Conservation (phyloP, 2,329 filamentous ascomycete genomes). For the Diplodia sapinea region DNA sequence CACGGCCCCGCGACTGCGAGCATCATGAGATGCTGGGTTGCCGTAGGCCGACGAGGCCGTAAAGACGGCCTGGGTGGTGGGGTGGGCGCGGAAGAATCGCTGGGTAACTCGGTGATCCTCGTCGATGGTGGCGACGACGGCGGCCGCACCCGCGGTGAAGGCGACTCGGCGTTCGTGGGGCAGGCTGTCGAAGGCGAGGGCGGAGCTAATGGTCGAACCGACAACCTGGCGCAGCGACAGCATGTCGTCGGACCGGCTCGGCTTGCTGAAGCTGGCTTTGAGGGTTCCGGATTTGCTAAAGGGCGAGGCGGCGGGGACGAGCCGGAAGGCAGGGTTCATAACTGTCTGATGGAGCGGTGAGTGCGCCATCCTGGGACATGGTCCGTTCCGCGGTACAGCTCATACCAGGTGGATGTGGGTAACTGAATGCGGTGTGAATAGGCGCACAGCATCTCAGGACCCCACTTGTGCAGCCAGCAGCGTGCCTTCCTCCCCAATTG, state of each 20-base stretch:
- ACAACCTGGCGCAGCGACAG: slow-evolving; percentile 83
- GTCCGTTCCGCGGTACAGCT: slow-evolving; percentile 27
- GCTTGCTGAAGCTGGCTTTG: slow-evolving; percentile 64
- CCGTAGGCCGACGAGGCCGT: slow-evolving; percentile 60
- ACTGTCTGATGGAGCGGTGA: slow-evolving; percentile 31
- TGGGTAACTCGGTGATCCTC: slow-evolving; percentile 69
- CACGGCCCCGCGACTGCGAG: slow-evolving; percentile 61
- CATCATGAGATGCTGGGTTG: slow-evolving; percentile 54
- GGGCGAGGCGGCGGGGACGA: slow-evolving; percentile 72
- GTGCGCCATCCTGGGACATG: slow-evolving; percentile 29
- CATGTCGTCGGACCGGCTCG: slow-evolving; percentile 52
- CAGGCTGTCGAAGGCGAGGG: slow-evolving; percentile 85
- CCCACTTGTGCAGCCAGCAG: slow-evolving; percentile 21
- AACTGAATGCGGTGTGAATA: slow-evolving; percentile 20
- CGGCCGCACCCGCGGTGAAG: slow-evolving; percentile 90
- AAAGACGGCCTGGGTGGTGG: slow-evolving; percentile 71
- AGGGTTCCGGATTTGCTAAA: slow-evolving; percentile 63
- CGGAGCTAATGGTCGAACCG: slow-evolving; percentile 84
- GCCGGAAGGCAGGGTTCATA: slow-evolving; percentile 30
- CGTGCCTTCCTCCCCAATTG: slow-evolving; percentile 16
- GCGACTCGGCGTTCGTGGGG: slow-evolving; percentile 74
- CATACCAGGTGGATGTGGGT: slow-evolving; percentile 28
- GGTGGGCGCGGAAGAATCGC: slow-evolving; percentile 88
- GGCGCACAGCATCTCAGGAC: slow-evolving; percentile 24
- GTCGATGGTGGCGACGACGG: slow-evolving; percentile 84